Percentiles rank a stretch among this genome's conserved stretches.
These are phyloP conservation scores for Hansfordia pulvinata DNA, from an alignment of 2,329 filamentous ascomycete species.

Conservation along the genomic window DNA sequence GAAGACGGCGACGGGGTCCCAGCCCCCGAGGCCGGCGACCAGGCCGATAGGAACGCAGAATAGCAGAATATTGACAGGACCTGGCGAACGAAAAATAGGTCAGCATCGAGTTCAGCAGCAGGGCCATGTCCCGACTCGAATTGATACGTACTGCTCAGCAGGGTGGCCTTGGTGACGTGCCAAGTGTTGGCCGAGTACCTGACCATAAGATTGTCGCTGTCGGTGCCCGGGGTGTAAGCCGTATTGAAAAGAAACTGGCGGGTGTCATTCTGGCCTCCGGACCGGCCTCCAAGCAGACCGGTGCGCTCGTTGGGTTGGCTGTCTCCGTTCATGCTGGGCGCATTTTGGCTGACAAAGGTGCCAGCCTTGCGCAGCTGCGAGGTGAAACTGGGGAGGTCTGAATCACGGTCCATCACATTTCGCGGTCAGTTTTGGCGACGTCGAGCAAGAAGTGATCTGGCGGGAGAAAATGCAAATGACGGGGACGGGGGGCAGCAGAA, in stretches of 20 bases:
- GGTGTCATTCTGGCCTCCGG: slow-evolving; percentile 12
- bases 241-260: slow-evolving; percentile 34
- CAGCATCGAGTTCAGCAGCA: slow-evolving; percentile 2
- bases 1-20: slow-evolving; percentile 57
- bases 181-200: slow-evolving; percentile 32
- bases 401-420: background rate
- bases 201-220: slow-evolving; percentile 31
- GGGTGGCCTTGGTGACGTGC: slow-evolving; percentile 42
- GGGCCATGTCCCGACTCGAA: background rate
- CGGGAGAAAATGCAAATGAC: background rate
- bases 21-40: slow-evolving; percentile 44
- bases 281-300: slow-evolving; percentile 11
- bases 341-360: slow-evolving; percentile 5
- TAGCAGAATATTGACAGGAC: slow-evolving; percentile 56
- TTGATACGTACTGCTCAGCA: slow-evolving; percentile 40
- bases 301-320: slow-evolving; percentile 10
- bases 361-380: slow-evolving; percentile 8
- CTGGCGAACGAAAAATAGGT: slow-evolving; percentile 16
- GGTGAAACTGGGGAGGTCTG: slow-evolving; percentile 1
- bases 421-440: background rate
- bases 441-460: background rate
- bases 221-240: slow-evolving; percentile 34
- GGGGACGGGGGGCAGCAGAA: too few species aligned
- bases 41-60: slow-evolving; percentile 65
- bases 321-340: slow-evolving; percentile 11